Conservation (phyloP, 2,329 filamentous ascomycete species). For the Talaromyces amestolkiae region DNA sequence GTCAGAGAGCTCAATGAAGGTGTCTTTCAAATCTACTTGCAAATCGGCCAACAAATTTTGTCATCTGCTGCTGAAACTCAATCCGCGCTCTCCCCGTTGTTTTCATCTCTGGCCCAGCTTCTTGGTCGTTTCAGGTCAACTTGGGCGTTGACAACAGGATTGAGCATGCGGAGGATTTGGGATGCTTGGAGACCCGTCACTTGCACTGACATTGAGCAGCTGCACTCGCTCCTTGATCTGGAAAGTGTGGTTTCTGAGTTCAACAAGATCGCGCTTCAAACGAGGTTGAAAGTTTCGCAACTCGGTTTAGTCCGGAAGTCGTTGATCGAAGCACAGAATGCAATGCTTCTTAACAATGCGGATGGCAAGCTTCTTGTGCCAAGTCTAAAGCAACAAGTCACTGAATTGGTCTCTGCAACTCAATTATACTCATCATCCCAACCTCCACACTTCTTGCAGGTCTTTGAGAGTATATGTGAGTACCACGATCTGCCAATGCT, state of each 20-base stretch:
- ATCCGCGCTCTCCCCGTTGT: conserved; percentile 28
- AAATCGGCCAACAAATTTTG: conserved; percentile 37
- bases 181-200: conserved; percentile 63
- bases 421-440: conserved; percentile 30
- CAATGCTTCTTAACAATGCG: conserved; percentile 37
- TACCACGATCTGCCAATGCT: conserved; percentile 40
- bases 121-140: conserved; percentile 63
- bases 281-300: conserved; percentile 36
- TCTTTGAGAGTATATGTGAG: conserved; percentile 50
- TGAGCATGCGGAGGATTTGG: conserved; percentile 81
- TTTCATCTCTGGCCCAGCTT: conserved; percentile 28
- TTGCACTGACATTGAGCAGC: conserved; percentile 37
- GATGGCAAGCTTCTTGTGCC: conserved; percentile 37
- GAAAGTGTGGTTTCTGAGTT: conserved; percentile 38
- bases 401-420: conserved; percentile 34
- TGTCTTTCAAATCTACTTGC: conserved; percentile 55
- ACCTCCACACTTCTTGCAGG: conserved; percentile 44
- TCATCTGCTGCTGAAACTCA: conserved; percentile 33
- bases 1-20: conserved; percentile 50
- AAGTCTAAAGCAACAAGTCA: conserved; percentile 39
- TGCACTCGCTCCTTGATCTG: conserved; percentile 36
- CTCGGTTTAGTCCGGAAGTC: conserved; percentile 38
- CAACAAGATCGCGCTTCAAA: conserved; percentile 36
- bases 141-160: conserved; percentile 70
- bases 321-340: conserved; percentile 39